These are phyloP conservation scores for Cladosporium sp. DNA, from an alignment of 2,329 filamentous ascomycete species.

Conservation along the genomic window DNA sequence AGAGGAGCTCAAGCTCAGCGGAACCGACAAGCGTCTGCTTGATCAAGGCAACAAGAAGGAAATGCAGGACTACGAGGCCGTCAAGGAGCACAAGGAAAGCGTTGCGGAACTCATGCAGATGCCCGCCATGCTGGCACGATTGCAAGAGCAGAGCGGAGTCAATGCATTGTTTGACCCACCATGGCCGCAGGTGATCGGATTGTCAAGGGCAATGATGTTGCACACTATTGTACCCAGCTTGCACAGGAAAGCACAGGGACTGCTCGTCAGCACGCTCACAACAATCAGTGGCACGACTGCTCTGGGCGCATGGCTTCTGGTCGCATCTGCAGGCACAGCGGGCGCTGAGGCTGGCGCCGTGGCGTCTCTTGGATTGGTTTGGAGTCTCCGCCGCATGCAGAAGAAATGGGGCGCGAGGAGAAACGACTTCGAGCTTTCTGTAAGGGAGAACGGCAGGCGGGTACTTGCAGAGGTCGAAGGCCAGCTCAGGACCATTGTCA, in stretches of 20 bases:
- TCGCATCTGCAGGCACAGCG: constrained; percentile 49
- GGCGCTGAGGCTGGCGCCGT: constrained; percentile 57
- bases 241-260: constrained; percentile 42
- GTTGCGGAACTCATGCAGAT: constrained; percentile 28
- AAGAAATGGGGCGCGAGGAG: constrained; percentile 54
- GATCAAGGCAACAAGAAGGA: constrained; percentile 10
- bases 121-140: constrained; percentile 22
- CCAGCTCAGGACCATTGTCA: constrained; percentile 44
- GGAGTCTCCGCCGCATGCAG: constrained; percentile 55
- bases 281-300: constrained; percentile 59
- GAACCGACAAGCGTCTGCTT: neutral
- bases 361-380: constrained; percentile 56
- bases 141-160: constrained; percentile 26
- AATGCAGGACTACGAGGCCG: constrained; percentile 11
- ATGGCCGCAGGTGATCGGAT: constrained; percentile 73
- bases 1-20: constrained; percentile 20
- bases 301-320: constrained; percentile 52
- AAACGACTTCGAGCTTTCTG: constrained; percentile 47
- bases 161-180: constrained; percentile 37
- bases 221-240: constrained; percentile 39
- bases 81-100: constrained; percentile 18
- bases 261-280: constrained; percentile 68
- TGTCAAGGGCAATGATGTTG: constrained; percentile 54
- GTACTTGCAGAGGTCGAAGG: constrained; percentile 53
- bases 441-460: constrained; percentile 55